Evolutionary conservation across 208 protist species (phyloP), one percentile per base, ranked within the genome.

Genomic region (Trypanosoma avium): DNA sequence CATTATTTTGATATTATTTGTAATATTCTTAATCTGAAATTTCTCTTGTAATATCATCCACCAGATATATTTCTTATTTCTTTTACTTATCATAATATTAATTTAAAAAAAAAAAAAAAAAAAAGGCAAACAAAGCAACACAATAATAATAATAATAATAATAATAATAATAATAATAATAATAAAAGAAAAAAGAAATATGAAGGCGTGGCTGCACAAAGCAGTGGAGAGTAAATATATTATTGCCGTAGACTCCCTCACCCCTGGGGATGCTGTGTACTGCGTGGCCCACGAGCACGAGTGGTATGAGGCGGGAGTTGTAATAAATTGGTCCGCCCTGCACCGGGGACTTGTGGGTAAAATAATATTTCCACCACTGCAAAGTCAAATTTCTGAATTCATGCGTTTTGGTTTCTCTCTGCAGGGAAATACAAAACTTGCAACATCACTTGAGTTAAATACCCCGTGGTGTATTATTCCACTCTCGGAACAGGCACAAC

Each of bases 261-360:
- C n/a, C n/a, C n/a, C n/a, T n/a, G n/a, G 63, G 9, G 56, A 61
- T 29, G 79, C 73, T 22, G 74, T 86, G 27, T 73, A 66, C 32
- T 80, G 79, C 46, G 70, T 81, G 22, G 75, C 61, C 2, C 50
- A 45, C 10, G 66, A 61, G 24, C 80, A 85, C 40, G 70, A 79
- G 21, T 87, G 80, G 84, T 90, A 90, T 52, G 81, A 84, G 24
- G 72, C 63, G n/a, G 80, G 80, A 10, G 72, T 90, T 33, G 70
- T 67, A 21, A 84, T 86, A 50, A 81, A 90, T 52, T 90, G 84
- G 84, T 69, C 74, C 4, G 50, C 47, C 15, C 75, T 90, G 22
- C 84, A 90, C 63, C 64, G 75, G 36, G 65, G 79, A 1, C 64
- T 90, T 33, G 47, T 33, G 27, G 35, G 21, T 38, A 33, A 36